A percentile compares a stretch with the other conserved stretches of the same genome.
Evolutionary conservation across 2,329 filamentous ascomycete genomes (phyloP).

Genomic region (Fusarium solani-melongenae): DNA sequence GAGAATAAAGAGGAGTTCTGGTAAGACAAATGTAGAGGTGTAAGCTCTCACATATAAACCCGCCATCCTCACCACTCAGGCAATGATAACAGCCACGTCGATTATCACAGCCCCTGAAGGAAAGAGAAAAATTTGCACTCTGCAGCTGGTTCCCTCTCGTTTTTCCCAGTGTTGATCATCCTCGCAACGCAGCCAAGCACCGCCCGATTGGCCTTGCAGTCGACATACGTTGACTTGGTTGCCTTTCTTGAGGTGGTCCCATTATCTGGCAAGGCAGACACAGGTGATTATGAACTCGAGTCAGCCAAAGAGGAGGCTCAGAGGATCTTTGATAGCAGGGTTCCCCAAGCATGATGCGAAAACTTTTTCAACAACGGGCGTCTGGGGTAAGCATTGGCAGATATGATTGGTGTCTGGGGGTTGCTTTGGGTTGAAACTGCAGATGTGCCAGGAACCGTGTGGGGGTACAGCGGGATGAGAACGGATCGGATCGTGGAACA

Average conservation of each 20-base stretch:
- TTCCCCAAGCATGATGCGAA: slow-evolving; percentile 23
- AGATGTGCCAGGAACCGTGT: slow-evolving; percentile 25
- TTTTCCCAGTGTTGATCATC: slow-evolving; percentile 18
- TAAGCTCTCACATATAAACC: slow-evolving; percentile 13
- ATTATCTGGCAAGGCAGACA: slow-evolving; percentile 29
- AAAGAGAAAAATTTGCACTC: slow-evolving; percentile 30
- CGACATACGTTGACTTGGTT: slow-evolving; percentile 15
- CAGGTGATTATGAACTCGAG: slow-evolving; percentile 2
- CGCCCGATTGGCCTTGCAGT: slow-evolving; percentile 7
- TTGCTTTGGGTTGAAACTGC: slow-evolving; percentile 20
- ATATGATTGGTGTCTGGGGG: slow-evolving; percentile 27
- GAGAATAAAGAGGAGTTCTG: neutral
- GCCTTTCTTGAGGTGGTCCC: slow-evolving; percentile 26
- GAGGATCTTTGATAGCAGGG: slow-evolving; percentile 1
- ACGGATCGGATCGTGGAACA: slow-evolving; percentile 26
- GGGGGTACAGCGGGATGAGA: slow-evolving; percentile 10
- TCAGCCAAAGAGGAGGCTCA: slow-evolving; percentile 5
- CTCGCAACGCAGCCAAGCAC: neutral
- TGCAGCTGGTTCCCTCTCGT: slow-evolving; percentile 34
- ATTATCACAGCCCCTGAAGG: neutral
- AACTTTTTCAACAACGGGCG: slow-evolving; percentile 33
- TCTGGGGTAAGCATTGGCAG: slow-evolving; percentile 27
- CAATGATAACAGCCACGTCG: neutral
- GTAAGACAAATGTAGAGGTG: neutral
- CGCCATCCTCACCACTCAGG: slow-evolving; percentile 1